Conservation (phyloP, 257 asterid genomes). For the Dorcoceras hygrometricum region DNA sequence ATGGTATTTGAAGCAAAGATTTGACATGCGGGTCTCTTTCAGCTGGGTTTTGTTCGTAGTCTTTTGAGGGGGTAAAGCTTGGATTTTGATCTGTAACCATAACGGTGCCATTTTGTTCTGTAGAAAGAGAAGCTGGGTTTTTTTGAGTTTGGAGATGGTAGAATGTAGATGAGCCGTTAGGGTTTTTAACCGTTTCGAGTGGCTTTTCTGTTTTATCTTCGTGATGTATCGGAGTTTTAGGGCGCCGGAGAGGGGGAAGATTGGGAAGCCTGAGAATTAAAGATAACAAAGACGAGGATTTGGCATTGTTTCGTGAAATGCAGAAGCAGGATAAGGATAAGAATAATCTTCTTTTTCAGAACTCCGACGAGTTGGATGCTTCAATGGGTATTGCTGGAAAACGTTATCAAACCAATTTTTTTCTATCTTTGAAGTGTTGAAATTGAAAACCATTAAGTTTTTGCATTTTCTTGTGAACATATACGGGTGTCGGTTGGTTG, state of each 20-base stretch:
- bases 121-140: slow-evolving; percentile 41
- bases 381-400: slow-evolving; percentile 49
- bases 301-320: slow-evolving; percentile 89
- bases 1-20: slow-evolving; percentile 1
- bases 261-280: slow-evolving; percentile 66
- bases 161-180: slow-evolving; percentile 29
- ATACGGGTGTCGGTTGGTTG: slow-evolving; percentile 27
- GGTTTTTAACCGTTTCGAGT: slow-evolving; percentile 25
- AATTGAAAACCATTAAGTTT: background rate
- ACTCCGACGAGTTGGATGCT: slow-evolving; percentile 77
- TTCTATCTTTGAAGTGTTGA: background rate
- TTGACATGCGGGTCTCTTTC: slow-evolving; percentile 34
- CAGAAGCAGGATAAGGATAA: slow-evolving; percentile 80
- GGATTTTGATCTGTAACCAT: slow-evolving; percentile 42
- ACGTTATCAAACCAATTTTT: background rate
- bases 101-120: slow-evolving; percentile 25
- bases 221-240: slow-evolving; percentile 88
- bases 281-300: slow-evolving; percentile 77
- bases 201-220: slow-evolving; percentile 11
- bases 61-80: slow-evolving; percentile 31
- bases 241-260: slow-evolving; percentile 60
- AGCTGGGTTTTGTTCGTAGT: slow-evolving; percentile 36
- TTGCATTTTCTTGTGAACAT: slow-evolving; percentile 15
- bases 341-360: slow-evolving; percentile 61
- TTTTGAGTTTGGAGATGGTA: slow-evolving; percentile 24